These are phyloP conservation scores for Scleroderma bovista DNA, from an alignment of 768 basidiomycete species.

Conservation along the genomic window DNA sequence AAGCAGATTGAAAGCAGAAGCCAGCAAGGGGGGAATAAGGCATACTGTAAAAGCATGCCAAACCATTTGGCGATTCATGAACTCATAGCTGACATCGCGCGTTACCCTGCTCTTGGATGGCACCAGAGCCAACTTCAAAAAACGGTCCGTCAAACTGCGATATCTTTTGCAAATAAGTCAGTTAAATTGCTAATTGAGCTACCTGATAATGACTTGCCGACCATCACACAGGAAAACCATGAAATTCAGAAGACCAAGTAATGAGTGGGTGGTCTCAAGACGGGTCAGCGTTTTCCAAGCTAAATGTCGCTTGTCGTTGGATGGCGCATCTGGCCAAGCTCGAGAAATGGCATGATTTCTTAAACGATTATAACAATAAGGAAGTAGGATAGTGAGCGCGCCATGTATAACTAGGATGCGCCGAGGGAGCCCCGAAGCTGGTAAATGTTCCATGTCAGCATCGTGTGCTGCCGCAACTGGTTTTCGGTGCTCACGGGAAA, in stretches of 20 bases:
- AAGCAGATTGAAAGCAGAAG: conserved; percentile 1
- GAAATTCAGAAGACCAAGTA: conserved; percentile 69
- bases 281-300: conserved; percentile 66
- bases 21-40: conserved; percentile 3
- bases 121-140: conserved; percentile 69
- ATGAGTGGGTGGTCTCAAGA: conserved; percentile 61
- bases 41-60: conserved; percentile 98
- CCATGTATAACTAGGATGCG: conserved; percentile 62
- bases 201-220: conserved; percentile 43
- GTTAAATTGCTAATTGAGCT: conserved; percentile 1
- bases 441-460: neutral
- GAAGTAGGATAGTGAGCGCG: conserved; percentile 63
- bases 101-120: conserved; percentile 64
- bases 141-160: conserved; percentile 74
- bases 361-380: conserved; percentile 74
- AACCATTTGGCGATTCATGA: conserved; percentile 99
- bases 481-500: conserved; percentile 16
- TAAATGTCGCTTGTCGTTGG: conserved; percentile 65
- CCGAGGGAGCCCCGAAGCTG: conserved; percentile 64
- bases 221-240: conserved; percentile 83
- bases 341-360: conserved; percentile 70
- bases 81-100: conserved; percentile 93
- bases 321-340: conserved; percentile 90
- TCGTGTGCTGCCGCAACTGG: neutral
- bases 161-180: conserved; percentile 48